Evolutionary conservation across 2,329 filamentous ascomycete genomes (phyloP).

Genomic region (Pezicula radicicola): DNA sequence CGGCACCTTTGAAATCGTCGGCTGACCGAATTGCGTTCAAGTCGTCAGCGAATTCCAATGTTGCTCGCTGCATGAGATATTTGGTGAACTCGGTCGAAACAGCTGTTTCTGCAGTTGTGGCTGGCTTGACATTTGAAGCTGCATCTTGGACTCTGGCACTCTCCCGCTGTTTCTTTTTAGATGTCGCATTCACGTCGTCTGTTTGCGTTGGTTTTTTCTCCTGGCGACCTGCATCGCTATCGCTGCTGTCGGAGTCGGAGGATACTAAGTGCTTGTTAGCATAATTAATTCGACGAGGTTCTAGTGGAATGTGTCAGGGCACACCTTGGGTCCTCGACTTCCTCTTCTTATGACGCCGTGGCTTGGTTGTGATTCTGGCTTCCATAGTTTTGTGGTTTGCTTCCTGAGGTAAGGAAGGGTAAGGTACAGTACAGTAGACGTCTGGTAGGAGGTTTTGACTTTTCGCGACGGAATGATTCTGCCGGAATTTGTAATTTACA

Average conservation of each 20-base stretch:
- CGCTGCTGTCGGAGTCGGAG: conserved; percentile 14
- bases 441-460: too few species aligned
- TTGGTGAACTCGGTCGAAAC: conserved; percentile 46
- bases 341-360: conserved; percentile 24
- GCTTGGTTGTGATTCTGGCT: conserved; percentile 10
- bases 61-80: conserved; percentile 68
- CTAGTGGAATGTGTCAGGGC: background rate
- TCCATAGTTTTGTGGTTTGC: conserved; percentile 8
- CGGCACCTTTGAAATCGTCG: conserved; percentile 63
- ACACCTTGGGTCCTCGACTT: conserved; percentile 26
- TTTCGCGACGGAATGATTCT: too few species aligned
- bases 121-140: background rate
- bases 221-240: background rate
- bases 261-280: conserved; percentile 8
- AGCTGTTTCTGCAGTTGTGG: conserved; percentile 9
- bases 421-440: too few species aligned
- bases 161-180: background rate
- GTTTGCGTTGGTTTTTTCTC: background rate
- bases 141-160: background rate
- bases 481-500: too few species aligned
- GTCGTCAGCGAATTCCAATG: conserved; percentile 70
- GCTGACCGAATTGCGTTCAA: conserved; percentile 66
- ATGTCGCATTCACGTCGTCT: background rate
- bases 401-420: too few species aligned
- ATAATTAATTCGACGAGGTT: conserved; percentile 1